Evolutionary conservation across 1,284 basidiomycete genomes (phyloP).

Genomic region (Boletellus deceptivus): DNA sequence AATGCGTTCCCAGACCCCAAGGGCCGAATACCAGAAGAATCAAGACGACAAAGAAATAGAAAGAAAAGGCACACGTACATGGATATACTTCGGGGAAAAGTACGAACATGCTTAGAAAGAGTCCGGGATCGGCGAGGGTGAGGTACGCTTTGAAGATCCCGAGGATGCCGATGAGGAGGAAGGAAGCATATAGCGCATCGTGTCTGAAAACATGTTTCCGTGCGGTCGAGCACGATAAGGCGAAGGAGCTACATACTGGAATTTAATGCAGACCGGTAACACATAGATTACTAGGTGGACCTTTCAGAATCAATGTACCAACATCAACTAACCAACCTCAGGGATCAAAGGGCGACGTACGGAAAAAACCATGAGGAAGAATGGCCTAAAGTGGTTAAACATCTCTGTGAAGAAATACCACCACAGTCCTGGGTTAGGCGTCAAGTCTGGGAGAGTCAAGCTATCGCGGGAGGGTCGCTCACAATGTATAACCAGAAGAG

Average conservation of each 20-base stretch:
- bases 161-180: conserved; percentile 76
- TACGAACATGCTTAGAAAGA: conserved; percentile 79
- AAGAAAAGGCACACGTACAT: conserved; percentile 50
- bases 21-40: no score
- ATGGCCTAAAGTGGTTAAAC: conserved; percentile 96
- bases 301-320: conserved; percentile 39
- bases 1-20: no score
- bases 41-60: not conserved
- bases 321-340: not conserved
- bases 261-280: conserved; percentile 83
- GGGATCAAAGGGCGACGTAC: conserved; percentile 43
- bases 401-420: conserved; percentile 99
- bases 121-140: conserved; percentile 82
- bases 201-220: conserved; percentile 46
- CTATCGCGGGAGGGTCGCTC: conserved; percentile 36
- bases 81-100: conserved; percentile 84
- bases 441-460: conserved; percentile 77
- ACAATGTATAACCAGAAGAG: not conserved
- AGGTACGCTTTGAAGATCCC: conserved; percentile 92
- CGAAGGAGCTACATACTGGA: conserved; percentile 53
- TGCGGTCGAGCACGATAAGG: not conserved
- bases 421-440: conserved; percentile 92
- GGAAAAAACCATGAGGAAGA: conserved; percentile 96
- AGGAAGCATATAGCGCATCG: conserved; percentile 81
- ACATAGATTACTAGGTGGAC: conserved; percentile 86